Base-by-base conservation (phyloP, 129 eudicot species). In the Flaveria brownii region DNA sequence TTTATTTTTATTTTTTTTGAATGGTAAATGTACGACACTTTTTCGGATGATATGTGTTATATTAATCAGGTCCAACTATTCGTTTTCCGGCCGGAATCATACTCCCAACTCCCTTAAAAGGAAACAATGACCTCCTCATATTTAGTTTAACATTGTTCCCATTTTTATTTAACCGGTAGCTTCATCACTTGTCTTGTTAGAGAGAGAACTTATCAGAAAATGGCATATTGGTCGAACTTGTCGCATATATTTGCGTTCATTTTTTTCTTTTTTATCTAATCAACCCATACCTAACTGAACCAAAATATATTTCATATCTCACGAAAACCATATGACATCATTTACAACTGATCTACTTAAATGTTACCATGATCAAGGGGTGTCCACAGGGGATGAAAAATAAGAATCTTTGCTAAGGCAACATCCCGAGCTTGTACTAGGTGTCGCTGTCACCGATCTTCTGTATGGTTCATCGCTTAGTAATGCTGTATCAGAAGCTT, bases 341-440 rank as follows among this genome's bases (percentile, higher is more conserved):
- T 74, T 52, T 80, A 80, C 84, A 80, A 60, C 18, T 23, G n/a
- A 30, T 43, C 55, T 80, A 66, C 79, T 36, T 51, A 15, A 43
- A 65, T 73, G 75, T 73, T 61, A 73, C 30, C 65, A 9, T 26
- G 70, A 83, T 87, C 78, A 84, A 74, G 95, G 90, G 42, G 92
- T 70, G 71, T 74, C 78, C 14, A 22, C 63, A 63, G 87, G 82
- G 62, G 89, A 88, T 20, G 70, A 63, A 42, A 59, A 70, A 80
- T 90, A 83, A 46, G 85, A 86, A 67, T 86, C 97, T 79, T 80
- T 81, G 13, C 97, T 88, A 25, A 88, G 89, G 89, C 97, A 90
- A 87, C 97, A 94, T 41, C 85, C 91, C 1, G 83, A 68, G 82
- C 85, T 84, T 47, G 85, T 73, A 62, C 94, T 84, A 49, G 94